Conservation (phyloP, 306 rosid genomes). For the Pyrus pyrifolia region DNA sequence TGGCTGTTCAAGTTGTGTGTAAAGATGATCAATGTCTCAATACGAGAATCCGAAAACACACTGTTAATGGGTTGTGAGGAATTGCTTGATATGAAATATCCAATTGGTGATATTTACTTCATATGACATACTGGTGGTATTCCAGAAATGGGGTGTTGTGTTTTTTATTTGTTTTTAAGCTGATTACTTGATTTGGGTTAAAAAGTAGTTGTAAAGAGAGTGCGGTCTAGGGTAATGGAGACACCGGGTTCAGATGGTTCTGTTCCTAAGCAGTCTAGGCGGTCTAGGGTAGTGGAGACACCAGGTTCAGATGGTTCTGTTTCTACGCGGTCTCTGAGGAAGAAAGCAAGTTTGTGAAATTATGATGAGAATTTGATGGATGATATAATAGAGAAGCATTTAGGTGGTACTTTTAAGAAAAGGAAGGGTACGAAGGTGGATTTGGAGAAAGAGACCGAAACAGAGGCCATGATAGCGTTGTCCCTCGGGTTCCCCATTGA, state of each 20-base stretch:
- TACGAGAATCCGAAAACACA: neutral
- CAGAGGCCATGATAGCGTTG: slow-evolving; percentile 88
- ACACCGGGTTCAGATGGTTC: slow-evolving; percentile 42
- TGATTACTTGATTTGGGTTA: slow-evolving; percentile 8
- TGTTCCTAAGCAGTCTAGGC: slow-evolving; percentile 35
- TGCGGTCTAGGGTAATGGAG: slow-evolving; percentile 37
- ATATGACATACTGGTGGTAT: neutral
- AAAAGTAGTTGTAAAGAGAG: neutral
- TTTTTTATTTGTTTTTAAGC: neutral
- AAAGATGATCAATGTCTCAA: neutral
- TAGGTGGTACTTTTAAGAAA: slow-evolving; percentile 60
- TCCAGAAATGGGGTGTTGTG: neutral
- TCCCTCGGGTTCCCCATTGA: slow-evolving; percentile 87
- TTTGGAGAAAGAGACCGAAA: slow-evolving; percentile 82
- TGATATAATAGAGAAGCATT: slow-evolving; percentile 20
- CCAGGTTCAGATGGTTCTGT: slow-evolving; percentile 39
- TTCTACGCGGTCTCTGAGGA: slow-evolving; percentile 57
- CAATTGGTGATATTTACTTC: neutral
- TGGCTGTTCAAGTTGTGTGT: neutral
- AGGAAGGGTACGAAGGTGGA: slow-evolving; percentile 46
- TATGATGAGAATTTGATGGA: slow-evolving; percentile 80
- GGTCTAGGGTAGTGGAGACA: slow-evolving; percentile 38
- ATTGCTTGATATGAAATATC: neutral
- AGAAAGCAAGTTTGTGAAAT: slow-evolving; percentile 45
- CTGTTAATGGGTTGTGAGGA: neutral